A percentile compares a stretch with the other conserved stretches of the same genome.
Evolutionary conservation across 2,329 filamentous ascomycete genomes (phyloP).

Genomic region (Aspergillus sp.): DNA sequence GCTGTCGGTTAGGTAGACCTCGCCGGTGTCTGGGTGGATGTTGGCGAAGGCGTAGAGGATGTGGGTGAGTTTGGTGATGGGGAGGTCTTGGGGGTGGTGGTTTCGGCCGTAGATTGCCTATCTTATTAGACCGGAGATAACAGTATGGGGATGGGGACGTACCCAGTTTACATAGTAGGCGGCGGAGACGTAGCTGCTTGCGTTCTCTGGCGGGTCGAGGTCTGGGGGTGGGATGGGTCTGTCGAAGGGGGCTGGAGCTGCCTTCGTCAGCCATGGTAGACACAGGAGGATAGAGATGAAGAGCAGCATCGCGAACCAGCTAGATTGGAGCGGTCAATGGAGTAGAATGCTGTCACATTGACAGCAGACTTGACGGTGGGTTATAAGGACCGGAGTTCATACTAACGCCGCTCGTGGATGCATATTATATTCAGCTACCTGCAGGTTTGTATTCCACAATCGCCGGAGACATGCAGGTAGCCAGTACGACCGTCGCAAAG

Average conservation of each 20-base stretch:
- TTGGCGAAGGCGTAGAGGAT: constrained; percentile 91
- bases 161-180: constrained; percentile 51
- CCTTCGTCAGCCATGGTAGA: not conserved
- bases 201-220: not conserved
- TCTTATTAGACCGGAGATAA: constrained; percentile 1
- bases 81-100: constrained; percentile 81
- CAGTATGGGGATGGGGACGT: constrained; percentile 2
- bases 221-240: not conserved
- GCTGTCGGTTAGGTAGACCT: constrained; percentile 71
- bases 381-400: too few relatives aligned
- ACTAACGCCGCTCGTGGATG: too few relatives aligned
- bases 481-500: not conserved
- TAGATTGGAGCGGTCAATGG: too few relatives aligned
- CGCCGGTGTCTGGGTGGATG: constrained; percentile 72
- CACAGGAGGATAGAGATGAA: too few relatives aligned
- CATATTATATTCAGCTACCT: not conserved
- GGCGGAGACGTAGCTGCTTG: constrained; percentile 31
- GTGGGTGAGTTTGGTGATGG: constrained; percentile 78
- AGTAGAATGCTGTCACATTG: too few relatives aligned
- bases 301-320: too few relatives aligned
- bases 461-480: not conserved
- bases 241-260: not conserved
- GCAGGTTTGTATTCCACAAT: too few relatives aligned
- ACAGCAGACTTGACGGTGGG: too few relatives aligned
- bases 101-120: constrained; percentile 83